A percentile compares a stretch with the other conserved stretches of the same genome.
These are phyloP conservation scores for Acanthamoeba castellanii DNA, from an alignment of 208 protist genomes.

Conservation along the genomic window DNA sequence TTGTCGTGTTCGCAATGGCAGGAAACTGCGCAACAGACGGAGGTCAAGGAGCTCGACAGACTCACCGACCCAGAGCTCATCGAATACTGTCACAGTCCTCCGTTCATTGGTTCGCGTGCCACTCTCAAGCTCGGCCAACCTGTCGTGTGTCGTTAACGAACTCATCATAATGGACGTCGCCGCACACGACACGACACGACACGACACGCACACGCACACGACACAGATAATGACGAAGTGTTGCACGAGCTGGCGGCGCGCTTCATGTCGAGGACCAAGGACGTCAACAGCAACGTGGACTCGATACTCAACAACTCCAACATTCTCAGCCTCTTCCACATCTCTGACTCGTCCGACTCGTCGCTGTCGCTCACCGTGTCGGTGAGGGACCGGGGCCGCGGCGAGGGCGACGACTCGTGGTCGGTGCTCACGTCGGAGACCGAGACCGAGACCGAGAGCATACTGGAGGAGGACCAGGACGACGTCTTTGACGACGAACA, in stretches of 20 bases:
- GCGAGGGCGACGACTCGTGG: conserved; percentile 66
- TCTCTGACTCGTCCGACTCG: conserved; percentile 37
- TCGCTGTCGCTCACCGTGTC: conserved; percentile 9
- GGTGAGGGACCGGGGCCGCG: not conserved
- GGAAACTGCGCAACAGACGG: not conserved
- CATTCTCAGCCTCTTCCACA: conserved; percentile 50
- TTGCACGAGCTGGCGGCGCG: conserved; percentile 38
- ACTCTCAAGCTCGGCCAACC: not conserved
- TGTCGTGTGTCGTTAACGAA: not conserved
- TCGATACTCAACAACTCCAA: conserved; percentile 31
- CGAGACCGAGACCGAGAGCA: conserved; percentile 70
- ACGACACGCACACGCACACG: too few relatives aligned
- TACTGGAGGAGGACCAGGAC: conserved; percentile 44
- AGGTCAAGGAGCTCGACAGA: not conserved
- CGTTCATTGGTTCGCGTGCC: conserved; percentile 26
- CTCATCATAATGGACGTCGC: not conserved
- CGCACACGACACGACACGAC: too few relatives aligned
- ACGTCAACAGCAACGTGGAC: conserved; percentile 51
- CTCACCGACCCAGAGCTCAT: conserved; percentile 16
- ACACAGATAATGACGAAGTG: conserved; percentile 43
- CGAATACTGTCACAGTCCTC: not conserved
- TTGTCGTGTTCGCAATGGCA: not conserved
- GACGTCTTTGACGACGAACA: conserved; percentile 1
- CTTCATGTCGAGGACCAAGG: conserved; percentile 29
- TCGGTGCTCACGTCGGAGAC: conserved; percentile 49